These are phyloP conservation scores for Psilocybe subaeruginosa DNA, from an alignment of 768 basidiomycete genomes.

Conservation along the genomic window DNA sequence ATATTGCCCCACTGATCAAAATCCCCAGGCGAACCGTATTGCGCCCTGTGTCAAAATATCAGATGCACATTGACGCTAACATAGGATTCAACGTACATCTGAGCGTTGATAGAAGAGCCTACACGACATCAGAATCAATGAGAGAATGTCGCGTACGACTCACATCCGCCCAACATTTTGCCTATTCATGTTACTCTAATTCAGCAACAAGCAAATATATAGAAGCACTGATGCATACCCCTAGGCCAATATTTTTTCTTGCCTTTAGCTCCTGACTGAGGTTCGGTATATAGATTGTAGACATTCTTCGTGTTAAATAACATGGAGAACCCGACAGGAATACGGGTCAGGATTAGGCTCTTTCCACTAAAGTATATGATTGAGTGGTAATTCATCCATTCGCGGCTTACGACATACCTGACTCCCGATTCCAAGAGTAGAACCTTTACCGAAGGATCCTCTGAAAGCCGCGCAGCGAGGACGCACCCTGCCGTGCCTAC, in stretches of 20 bases:
- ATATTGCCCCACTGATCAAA: conserved; percentile 68
- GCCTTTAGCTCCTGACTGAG: conserved; percentile 52
- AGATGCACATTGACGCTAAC: neutral
- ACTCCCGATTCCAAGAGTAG: conserved; percentile 62
- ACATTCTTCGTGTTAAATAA: conserved; percentile 52
- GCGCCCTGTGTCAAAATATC: conserved; percentile 43
- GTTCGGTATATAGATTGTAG: conserved; percentile 58
- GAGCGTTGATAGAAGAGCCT: conserved; percentile 71
- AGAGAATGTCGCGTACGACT: conserved; percentile 24
- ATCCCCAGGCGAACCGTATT: conserved; percentile 68
- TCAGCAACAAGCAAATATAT: neutral
- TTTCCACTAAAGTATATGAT: conserved; percentile 39
- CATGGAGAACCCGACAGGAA: conserved; percentile 43
- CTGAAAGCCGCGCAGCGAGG: conserved; percentile 58
- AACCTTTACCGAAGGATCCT: conserved; percentile 55
- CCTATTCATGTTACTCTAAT: conserved; percentile 32
- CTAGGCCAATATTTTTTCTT: conserved; percentile 64
- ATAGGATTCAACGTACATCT: conserved; percentile 33
- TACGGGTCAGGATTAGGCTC: conserved; percentile 39
- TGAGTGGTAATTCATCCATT: neutral
- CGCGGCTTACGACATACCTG: conserved; percentile 43
- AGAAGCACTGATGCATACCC: conserved; percentile 40
- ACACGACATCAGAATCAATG: neutral
- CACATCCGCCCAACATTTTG: conserved; percentile 76
- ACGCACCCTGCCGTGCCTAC: conserved; percentile 66